A percentile compares a stretch with the other conserved stretches of the same genome.
Evolutionary conservation across 2,329 filamentous ascomycete genomes (phyloP).

Genomic region (Chaetomium olivaceum): DNA sequence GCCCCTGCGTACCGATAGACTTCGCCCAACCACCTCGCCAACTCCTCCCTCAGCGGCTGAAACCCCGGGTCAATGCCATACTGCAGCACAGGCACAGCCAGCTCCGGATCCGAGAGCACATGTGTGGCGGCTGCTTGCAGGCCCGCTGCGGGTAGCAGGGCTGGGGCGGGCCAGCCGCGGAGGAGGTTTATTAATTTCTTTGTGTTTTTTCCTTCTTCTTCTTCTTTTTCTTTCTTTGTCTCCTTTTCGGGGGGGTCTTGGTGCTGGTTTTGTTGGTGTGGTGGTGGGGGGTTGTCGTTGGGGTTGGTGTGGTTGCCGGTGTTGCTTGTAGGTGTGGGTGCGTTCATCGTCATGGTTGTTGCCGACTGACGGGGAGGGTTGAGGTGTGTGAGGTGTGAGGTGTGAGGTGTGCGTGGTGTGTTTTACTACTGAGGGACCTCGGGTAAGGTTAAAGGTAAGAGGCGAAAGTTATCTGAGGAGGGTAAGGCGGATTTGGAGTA

Average conservation of each 20-base stretch:
- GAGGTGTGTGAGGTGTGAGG: too few species aligned
- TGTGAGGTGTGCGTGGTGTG: neutral
- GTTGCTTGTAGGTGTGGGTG: neutral
- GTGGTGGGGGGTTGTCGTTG: neutral
- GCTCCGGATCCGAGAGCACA: slow-evolving; percentile 60
- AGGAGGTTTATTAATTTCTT: slow-evolving; percentile 61
- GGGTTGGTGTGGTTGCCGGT: neutral
- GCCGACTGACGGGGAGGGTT: too few species aligned
- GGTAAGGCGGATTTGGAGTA: neutral
- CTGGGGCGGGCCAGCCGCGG: slow-evolving; percentile 65
- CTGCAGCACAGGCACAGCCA: slow-evolving; percentile 65
- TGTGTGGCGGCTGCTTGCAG: slow-evolving; percentile 61
- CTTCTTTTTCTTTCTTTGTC: too few species aligned
- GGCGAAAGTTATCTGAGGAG: neutral
- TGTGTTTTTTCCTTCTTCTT: neutral
- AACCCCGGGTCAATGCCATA: slow-evolving; percentile 81
- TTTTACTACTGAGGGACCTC: neutral
- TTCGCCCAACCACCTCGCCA: slow-evolving; percentile 68
- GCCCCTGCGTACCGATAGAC: slow-evolving; percentile 52
- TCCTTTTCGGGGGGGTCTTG: neutral
- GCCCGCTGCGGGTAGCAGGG: slow-evolving; percentile 64
- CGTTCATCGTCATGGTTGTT: neutral
- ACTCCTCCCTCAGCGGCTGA: slow-evolving; percentile 63
- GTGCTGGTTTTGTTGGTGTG: neutral
- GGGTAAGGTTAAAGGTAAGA: neutral